These are phyloP conservation scores for Plasmopara muralis DNA, from an alignment of 352 stramenopile genomes.

Conservation along the genomic window DNA sequence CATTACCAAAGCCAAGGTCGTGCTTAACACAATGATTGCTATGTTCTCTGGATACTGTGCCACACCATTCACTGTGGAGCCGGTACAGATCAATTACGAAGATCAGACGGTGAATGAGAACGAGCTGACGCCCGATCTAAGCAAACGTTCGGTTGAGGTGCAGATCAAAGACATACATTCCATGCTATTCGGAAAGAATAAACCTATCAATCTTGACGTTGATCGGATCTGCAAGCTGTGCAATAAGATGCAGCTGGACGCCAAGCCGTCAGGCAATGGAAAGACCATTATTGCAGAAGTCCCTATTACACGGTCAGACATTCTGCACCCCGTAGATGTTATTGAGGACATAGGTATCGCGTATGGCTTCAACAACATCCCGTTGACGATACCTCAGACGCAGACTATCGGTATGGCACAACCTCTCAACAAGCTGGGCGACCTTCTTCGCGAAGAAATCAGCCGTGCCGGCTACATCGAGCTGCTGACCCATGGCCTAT, in stretches of 20 bases:
- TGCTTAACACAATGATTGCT: conserved; percentile 98
- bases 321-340: conserved; percentile 98
- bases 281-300: conserved; percentile 90
- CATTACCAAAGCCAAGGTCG: conserved; percentile 99
- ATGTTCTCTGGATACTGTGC: conserved; percentile 99
- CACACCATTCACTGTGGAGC: conserved; percentile 94
- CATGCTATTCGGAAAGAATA: conserved; percentile 78
- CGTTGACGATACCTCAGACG: conserved; percentile 91
- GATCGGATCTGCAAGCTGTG: conserved; percentile 90
- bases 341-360: conserved; percentile 99
- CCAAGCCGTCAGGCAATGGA: conserved; percentile 48
- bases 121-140: conserved; percentile 91
- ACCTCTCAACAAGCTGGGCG: conserved; percentile 96
- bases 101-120: conserved; percentile 50
- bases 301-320: conserved; percentile 96
- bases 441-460: conserved; percentile 98
- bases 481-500: conserved; percentile 96
- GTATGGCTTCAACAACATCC: conserved; percentile 99
- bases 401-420: conserved; percentile 94
- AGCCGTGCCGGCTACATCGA: conserved; percentile 96
- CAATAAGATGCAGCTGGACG: conserved; percentile 98
- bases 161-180: conserved; percentile 84
- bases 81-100: conserved; percentile 96
- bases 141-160: conserved; percentile 81
- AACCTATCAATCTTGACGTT: conserved; percentile 77